These are phyloP conservation scores for Cenchrus fungigraminus DNA, from an alignment of 176 grass and related monocot genomes.

Conservation along the genomic window DNA sequence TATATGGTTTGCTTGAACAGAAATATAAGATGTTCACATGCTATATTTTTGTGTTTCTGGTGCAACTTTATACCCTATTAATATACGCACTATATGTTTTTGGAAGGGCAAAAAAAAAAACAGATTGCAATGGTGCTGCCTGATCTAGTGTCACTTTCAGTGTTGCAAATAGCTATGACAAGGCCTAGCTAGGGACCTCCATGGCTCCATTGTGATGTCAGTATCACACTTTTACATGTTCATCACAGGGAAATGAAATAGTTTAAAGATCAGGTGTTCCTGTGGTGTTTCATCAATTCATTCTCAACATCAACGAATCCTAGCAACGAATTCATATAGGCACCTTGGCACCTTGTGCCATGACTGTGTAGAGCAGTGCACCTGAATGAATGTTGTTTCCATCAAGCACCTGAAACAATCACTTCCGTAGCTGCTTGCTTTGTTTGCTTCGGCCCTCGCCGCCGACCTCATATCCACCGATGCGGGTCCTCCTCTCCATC, in stretches of 20 bases:
- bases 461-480: conserved; percentile 36
- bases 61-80: background rate
- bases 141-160: background rate
- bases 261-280: background rate
- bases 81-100: background rate
- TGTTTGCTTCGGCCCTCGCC: background rate
- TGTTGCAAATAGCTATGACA: background rate
- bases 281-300: background rate
- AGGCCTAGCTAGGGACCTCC: too few species aligned
- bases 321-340: too few species aligned
- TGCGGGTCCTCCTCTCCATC: conserved; percentile 8
- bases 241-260: too few species aligned
- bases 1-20: background rate
- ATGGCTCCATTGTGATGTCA: too few species aligned
- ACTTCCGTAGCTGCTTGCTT: too few species aligned
- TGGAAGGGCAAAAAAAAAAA: too few species aligned
- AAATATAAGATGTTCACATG: background rate
- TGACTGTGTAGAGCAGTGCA: conserved; percentile 33
- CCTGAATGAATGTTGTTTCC: conserved; percentile 25
- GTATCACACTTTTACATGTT: too few species aligned
- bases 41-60: too few species aligned
- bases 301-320: background rate
- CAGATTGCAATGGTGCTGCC: background rate
- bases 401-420: too few species aligned
- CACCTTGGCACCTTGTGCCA: too few species aligned